Evolutionary conservation across 2,329 filamentous ascomycete species (phyloP).

Genomic region (Gaeumannomyces tritici): DNA sequence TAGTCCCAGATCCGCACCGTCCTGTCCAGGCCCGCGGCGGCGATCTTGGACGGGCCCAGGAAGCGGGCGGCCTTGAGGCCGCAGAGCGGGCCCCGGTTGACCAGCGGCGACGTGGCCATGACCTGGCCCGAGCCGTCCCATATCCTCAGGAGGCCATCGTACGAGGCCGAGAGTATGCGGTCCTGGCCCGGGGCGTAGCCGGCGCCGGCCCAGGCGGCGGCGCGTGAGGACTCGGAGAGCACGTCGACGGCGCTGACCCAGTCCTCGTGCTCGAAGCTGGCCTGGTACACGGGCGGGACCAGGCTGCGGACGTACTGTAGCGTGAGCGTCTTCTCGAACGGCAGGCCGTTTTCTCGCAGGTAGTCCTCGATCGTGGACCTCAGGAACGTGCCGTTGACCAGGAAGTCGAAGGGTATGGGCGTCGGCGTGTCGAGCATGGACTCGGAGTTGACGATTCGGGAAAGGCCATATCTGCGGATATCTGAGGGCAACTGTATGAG

Average conservation of each 20-base stretch:
- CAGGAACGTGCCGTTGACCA: slow-evolving; percentile 88
- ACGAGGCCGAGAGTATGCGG: slow-evolving; percentile 82
- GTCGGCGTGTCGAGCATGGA: slow-evolving; percentile 58
- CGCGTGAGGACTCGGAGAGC: slow-evolving; percentile 57
- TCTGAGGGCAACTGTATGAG: slow-evolving; percentile 27
- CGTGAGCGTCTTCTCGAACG: slow-evolving; percentile 74
- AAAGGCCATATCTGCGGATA: slow-evolving; percentile 61
- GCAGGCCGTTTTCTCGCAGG: slow-evolving; percentile 75
- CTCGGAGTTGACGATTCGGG: slow-evolving; percentile 61
- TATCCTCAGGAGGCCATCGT: slow-evolving; percentile 78
- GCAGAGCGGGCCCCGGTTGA: slow-evolving; percentile 63
- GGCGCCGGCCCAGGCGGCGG: slow-evolving; percentile 35
- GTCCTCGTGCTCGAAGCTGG: slow-evolving; percentile 93
- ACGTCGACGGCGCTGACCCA: slow-evolving; percentile 89
- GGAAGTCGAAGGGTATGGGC: slow-evolving; percentile 82
- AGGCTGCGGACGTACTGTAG: slow-evolving; percentile 91
- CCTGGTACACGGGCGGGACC: slow-evolving; percentile 79
- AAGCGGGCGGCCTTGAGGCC: slow-evolving; percentile 79
- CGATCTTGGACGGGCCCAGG: slow-evolving; percentile 67
- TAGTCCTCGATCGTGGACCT: slow-evolving; percentile 86
- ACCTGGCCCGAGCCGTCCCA: slow-evolving; percentile 86
- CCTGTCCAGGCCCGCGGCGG: slow-evolving; percentile 74
- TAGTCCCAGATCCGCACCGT: slow-evolving; percentile 90
- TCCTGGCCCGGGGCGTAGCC: slow-evolving; percentile 47
- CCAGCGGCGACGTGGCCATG: slow-evolving; percentile 64